These are phyloP conservation scores for Sphenostylis stenocarpa DNA, from an alignment of 306 rosid genomes.

Conservation along the genomic window DNA sequence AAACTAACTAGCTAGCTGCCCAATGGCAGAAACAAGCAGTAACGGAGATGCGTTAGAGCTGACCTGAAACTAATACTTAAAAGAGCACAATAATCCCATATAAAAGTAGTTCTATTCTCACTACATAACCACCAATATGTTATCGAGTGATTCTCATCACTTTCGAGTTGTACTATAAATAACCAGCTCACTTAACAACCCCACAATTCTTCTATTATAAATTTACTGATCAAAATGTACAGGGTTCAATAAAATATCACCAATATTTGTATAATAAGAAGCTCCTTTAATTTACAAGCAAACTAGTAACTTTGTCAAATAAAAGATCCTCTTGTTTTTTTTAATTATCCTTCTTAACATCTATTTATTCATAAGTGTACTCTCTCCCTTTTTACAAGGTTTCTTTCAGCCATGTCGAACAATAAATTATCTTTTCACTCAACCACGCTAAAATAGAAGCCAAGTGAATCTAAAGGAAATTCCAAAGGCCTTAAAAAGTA, in stretches of 20 bases:
- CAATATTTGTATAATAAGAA: background rate
- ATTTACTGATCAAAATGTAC: conserved; percentile 10
- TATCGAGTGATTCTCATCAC: background rate
- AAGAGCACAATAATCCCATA: background rate
- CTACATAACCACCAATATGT: background rate
- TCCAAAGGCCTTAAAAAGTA: background rate
- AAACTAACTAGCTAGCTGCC: background rate
- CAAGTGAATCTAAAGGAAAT: background rate
- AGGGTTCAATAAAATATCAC: background rate
- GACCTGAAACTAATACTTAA: background rate
- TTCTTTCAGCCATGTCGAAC: background rate
- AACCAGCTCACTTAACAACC: background rate
- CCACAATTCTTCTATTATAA: background rate
- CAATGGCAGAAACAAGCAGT: background rate
- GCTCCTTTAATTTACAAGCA: background rate
- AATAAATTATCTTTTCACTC: background rate
- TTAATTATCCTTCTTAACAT: background rate
- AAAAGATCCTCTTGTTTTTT: background rate
- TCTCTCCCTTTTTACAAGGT: background rate
- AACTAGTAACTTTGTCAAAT: background rate
- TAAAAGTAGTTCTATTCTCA: background rate
- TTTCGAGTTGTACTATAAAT: background rate
- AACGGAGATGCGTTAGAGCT: background rate
- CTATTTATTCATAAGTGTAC: background rate
- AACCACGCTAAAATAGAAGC: background rate